Evolutionary conservation across 495 filamentous ascomycete genomes (phyloP), one percentile per base, ranked within the genome.

Genomic region (Penicillium parvum): DNA sequence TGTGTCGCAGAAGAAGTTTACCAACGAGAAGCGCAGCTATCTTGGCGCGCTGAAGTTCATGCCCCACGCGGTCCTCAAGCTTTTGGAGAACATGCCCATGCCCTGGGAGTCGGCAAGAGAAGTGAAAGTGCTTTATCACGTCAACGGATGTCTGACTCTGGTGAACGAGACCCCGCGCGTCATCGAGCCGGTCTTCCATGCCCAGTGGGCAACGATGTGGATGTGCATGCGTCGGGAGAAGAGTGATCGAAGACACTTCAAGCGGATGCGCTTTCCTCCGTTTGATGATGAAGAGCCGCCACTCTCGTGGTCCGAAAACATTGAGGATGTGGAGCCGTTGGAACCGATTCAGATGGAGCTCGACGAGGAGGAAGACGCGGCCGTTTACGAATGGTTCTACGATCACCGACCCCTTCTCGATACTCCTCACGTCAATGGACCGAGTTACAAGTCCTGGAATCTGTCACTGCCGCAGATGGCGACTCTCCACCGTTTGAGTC

Each of bases 181-280:
- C 34, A 97, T 99, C 59, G 92, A 97, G 68, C 94, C 94, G 2
- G 87, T 99, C 11, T 99, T 95, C 65, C 91, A 95, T 58, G 94
- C 94, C 45, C 94, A 99, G 65, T 99, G 94, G 94, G 91, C 92
- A 17, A 95, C 88, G 7, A 97, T 99, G 94, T 99, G 94, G 94
- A 86, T 95, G 48, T 86, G 81, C 36, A 99, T 99, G 94, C 81
- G 94, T 60, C 81, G 94, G 44, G 94, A 99, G 63, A 99, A 99
- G 76, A 91, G 88, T 55, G 94, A 97, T 60, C 72, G 94, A 52
- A 75, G 94, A 57, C 83, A 97, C 57, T 99, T 99, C 75, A 99
- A 99, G 71, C 76, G 94, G 43, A 99, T 99, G 94, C 81, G 94
- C 43, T 99, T 99, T 57, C 94, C 92, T 33, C 94, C 94, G 0